Evolutionary conservation across 2,329 filamentous ascomycete species (phyloP), one percentile per base, ranked within the genome.

Genomic region (Trichoderma sp.): DNA sequence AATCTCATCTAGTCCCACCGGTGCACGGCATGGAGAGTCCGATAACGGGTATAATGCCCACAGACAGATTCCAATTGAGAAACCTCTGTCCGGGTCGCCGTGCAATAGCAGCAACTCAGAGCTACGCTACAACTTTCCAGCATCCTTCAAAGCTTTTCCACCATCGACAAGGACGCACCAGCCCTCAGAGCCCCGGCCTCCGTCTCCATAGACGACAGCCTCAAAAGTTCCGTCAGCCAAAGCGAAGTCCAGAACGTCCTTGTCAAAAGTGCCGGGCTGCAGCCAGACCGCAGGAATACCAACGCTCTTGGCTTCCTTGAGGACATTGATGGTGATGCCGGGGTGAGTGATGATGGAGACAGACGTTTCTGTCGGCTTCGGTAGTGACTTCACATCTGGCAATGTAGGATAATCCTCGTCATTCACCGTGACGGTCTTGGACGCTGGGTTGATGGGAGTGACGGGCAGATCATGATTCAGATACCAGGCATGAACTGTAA

Each of bases 141-240:
- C 88, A 51, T 81, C 84, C 77, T 83, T 85, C 76, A 92, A 76
- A 1, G 88, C 90, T 78, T 81, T 84, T 75, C 95, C 92, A 0
- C 94, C 94, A 81, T 97, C 93, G 12, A 97, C 93, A 58, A 97
- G 85, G 28, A 97, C 92, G 82, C 94, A 97, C 92, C 93, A 97
- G 1, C 94, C 94, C 78, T 95, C 92, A 64, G 84, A 81, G 8
- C 92, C 92, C 32, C 82, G 78, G 30, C 91, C 90, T 32, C 90
- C 89, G 47, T 91, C 84, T 7, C 86, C 90, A 73, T 85, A 89
- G 56, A 93, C 91, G 43, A 94, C 91, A 47, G 90, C 89, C 75
- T 90, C 84, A 77, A 96, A 97, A 21, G 82, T 83, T 6, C 81
- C 83, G 74, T 92, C 84, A 73, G 78, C 81, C 26, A 86, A 84